These are phyloP conservation scores for Penicillium sp. DNA, from an alignment of 2,329 filamentous ascomycete genomes.

Conservation along the genomic window DNA sequence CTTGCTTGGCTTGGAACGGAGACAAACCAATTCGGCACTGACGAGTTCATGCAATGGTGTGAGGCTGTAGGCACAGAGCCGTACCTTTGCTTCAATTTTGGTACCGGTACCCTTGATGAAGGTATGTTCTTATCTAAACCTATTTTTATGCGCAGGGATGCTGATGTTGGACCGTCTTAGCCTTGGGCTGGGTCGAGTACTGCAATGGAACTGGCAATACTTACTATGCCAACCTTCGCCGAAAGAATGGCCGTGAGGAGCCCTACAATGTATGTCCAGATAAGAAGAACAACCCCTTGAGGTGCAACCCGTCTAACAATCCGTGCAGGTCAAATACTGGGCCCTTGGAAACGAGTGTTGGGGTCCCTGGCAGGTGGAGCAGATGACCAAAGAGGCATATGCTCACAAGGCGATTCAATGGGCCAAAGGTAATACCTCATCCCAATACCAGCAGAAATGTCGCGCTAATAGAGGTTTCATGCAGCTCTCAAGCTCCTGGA, in stretches of 20 bases:
- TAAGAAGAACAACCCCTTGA: not conserved
- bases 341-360: conserved; percentile 72
- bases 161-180: conserved; percentile 29
- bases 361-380: conserved; percentile 59
- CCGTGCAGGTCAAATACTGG: conserved; percentile 68
- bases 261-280: conserved; percentile 61
- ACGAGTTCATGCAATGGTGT: conserved; percentile 84
- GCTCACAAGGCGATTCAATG: conserved; percentile 58
- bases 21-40: conserved; percentile 76
- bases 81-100: conserved; percentile 77
- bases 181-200: conserved; percentile 78
- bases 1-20: conserved; percentile 77
- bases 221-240: conserved; percentile 76
- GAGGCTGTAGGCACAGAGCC: conserved; percentile 70
- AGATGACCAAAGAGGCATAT: conserved; percentile 59
- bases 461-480: not conserved
- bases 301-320: conserved; percentile 3
- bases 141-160: not conserved
- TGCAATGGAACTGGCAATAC: conserved; percentile 77
- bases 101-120: conserved; percentile 64
- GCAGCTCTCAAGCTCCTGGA: conserved; percentile 50
- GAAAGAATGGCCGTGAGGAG: conserved; percentile 70
- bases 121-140: conserved; percentile 31
- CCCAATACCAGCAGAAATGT: not conserved
- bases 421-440: conserved; percentile 48